Percentiles rank a stretch among this genome's conserved stretches.
Conservation (phyloP, 352 stramenopile genomes). For the Phytophthora ramorum region DNA sequence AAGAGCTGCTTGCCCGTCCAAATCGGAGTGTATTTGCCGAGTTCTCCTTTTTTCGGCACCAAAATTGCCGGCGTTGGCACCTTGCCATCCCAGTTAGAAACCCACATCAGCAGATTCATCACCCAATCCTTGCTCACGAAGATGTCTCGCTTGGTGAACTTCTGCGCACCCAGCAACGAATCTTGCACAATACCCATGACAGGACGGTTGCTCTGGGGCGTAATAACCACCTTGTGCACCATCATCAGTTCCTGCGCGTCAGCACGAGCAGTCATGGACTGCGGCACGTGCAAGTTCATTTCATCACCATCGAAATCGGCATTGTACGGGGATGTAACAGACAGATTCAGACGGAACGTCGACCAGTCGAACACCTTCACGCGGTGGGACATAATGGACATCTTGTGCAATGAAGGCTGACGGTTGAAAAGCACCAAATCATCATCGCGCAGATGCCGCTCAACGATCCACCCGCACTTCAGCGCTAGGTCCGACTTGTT, state of each 20-base stretch:
- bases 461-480: slow-evolving; percentile 98
- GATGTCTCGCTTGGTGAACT: slow-evolving; percentile 98
- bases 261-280: slow-evolving; percentile 97
- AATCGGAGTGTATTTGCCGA: slow-evolving; percentile 90
- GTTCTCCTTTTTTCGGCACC: slow-evolving; percentile 92
- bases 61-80: slow-evolving; percentile 97
- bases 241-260: slow-evolving; percentile 99
- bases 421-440: slow-evolving; percentile 99
- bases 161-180: slow-evolving; percentile 96
- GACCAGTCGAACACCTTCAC: slow-evolving; percentile 99
- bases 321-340: slow-evolving; percentile 98
- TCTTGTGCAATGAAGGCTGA: slow-evolving; percentile 99
- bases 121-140: slow-evolving; percentile 98
- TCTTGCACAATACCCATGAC: slow-evolving; percentile 99
- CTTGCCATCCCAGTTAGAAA: slow-evolving; percentile 96
- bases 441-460: slow-evolving; percentile 98
- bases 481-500: slow-evolving; percentile 96
- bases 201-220: slow-evolving; percentile 97
- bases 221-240: slow-evolving; percentile 98
- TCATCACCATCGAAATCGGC: slow-evolving; percentile 99
- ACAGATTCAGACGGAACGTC: slow-evolving; percentile 99
- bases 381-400: slow-evolving; percentile 99
- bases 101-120: slow-evolving; percentile 99
- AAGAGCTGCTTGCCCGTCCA: slow-evolving; percentile 99
- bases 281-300: slow-evolving; percentile 99